Evolutionary conservation across 2,329 filamentous ascomycete species (phyloP).

Genomic region (Leptosphaerulina australis): DNA sequence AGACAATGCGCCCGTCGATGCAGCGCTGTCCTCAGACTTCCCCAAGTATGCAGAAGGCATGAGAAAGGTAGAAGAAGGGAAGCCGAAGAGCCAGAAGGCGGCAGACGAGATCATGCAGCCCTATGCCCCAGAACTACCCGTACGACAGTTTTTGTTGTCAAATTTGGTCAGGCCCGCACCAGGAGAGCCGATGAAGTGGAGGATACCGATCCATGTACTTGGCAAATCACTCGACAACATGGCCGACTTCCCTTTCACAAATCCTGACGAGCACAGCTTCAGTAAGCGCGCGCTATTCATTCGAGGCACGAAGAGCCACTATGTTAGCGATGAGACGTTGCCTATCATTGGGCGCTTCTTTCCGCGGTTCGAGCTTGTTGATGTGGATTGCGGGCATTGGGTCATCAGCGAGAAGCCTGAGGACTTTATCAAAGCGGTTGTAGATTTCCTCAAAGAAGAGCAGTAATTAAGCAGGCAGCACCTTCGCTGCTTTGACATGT

Average conservation of each 20-base stretch:
- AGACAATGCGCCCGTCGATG: slow-evolving; percentile 90
- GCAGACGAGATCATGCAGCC: slow-evolving; percentile 78
- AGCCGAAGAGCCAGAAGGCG: slow-evolving; percentile 72
- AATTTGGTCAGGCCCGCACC: slow-evolving; percentile 70
- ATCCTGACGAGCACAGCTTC: slow-evolving; percentile 71
- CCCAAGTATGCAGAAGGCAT: slow-evolving; percentile 82
- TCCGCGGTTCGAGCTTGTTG: slow-evolving; percentile 72
- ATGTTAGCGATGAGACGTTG: slow-evolving; percentile 79
- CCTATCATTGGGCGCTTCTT: slow-evolving; percentile 84
- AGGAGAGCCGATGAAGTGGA: slow-evolving; percentile 69
- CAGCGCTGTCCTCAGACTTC: slow-evolving; percentile 75
- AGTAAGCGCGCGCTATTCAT: slow-evolving; percentile 82
- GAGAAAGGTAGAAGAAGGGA: slow-evolving; percentile 75
- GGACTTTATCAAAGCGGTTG: slow-evolving; percentile 71
- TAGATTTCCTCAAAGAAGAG: slow-evolving; percentile 66
- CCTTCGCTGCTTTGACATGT: no score
- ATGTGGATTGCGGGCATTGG: slow-evolving; percentile 85
- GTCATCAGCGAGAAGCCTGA: slow-evolving; percentile 87
- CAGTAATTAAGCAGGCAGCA: slow-evolving; percentile 36
- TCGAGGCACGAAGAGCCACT: slow-evolving; percentile 74
- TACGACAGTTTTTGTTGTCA: slow-evolving; percentile 90
- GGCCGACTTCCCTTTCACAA: slow-evolving; percentile 86
- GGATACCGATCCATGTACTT: slow-evolving; percentile 77
- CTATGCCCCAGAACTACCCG: slow-evolving; percentile 74
- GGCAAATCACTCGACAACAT: slow-evolving; percentile 72